A percentile compares a stretch with the other conserved stretches of the same genome.
These are phyloP conservation scores for Proliferodiscus dingleyae DNA, from an alignment of 2,329 filamentous ascomycete genomes.

Conservation along the genomic window DNA sequence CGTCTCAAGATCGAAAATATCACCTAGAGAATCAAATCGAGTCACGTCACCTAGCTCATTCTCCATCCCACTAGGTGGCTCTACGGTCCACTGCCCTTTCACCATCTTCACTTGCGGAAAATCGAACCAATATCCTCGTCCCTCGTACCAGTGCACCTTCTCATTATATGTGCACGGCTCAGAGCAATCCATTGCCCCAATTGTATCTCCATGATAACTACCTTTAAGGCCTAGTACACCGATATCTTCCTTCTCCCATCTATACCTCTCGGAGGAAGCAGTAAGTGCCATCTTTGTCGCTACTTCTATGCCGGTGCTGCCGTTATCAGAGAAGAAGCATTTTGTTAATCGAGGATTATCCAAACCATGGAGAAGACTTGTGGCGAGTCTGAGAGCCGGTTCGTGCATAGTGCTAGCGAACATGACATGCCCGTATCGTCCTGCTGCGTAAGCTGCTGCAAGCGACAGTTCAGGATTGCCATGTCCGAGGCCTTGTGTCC, in stretches of 20 bases:
- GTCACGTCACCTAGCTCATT: slow-evolving; percentile 10
- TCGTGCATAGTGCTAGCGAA: slow-evolving; percentile 77
- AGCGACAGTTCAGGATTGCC: slow-evolving; percentile 67
- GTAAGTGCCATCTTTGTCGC: slow-evolving; percentile 80
- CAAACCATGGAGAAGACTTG: slow-evolving; percentile 54
- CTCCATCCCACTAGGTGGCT: slow-evolving; percentile 18
- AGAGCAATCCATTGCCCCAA: slow-evolving; percentile 81
- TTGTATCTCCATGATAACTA: slow-evolving; percentile 83
- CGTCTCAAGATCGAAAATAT: slow-evolving; percentile 55
- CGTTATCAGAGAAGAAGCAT: slow-evolving; percentile 80
- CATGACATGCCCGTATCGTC: slow-evolving; percentile 84
- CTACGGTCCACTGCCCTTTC: slow-evolving; percentile 60
- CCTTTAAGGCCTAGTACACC: slow-evolving; percentile 71
- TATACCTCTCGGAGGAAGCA: slow-evolving; percentile 61
- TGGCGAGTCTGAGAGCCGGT: slow-evolving; percentile 66
- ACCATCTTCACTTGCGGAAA: slow-evolving; percentile 67
- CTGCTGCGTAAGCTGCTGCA: slow-evolving; percentile 74
- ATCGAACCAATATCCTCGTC: slow-evolving; percentile 76
- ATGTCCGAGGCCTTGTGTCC: slow-evolving; percentile 84
- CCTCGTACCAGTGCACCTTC: slow-evolving; percentile 81
- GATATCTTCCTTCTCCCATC: slow-evolving; percentile 56
- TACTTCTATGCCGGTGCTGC: slow-evolving; percentile 79
- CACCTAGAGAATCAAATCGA: slow-evolving; percentile 39
- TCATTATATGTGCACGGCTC: slow-evolving; percentile 75
- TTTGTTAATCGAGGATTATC: slow-evolving; percentile 61